phyloP scores from a whole-genome alignment of 345 rosid genomes.

The Hibiscus mutabilis region DNA sequence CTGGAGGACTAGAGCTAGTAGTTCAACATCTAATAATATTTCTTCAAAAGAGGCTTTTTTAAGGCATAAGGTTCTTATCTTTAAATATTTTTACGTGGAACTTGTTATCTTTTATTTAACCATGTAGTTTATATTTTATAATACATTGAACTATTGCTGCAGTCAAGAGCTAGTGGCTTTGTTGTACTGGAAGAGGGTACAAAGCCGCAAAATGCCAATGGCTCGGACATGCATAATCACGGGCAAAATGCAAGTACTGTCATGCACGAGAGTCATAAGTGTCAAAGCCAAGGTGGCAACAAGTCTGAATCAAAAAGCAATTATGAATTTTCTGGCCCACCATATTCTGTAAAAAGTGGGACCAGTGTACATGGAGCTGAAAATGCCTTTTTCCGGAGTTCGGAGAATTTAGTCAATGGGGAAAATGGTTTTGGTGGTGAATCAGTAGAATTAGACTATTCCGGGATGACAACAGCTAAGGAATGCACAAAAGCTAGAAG shows the following conservation, averaged over 20 bases:
- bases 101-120: not conserved
- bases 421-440: constrained; percentile 15
- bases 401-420: constrained; percentile 7
- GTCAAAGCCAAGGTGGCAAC: constrained; percentile 20
- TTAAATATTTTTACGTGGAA: not conserved
- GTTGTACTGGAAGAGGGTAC: constrained; percentile 27
- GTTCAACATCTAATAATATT: constrained; percentile 15
- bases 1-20: constrained; percentile 19
- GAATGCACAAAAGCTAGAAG: constrained; percentile 20
- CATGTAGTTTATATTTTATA: constrained; percentile 7
- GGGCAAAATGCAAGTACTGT: constrained; percentile 26
- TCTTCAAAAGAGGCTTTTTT: constrained; percentile 26
- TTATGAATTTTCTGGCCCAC: constrained; percentile 21
- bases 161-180: constrained; percentile 31
- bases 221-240: constrained; percentile 20
- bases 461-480: constrained; percentile 8
- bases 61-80: constrained; percentile 40
- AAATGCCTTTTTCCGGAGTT: constrained; percentile 5
- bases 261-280: constrained; percentile 26
- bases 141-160: constrained; percentile 16
- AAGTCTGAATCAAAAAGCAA: constrained; percentile 31
- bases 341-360: constrained; percentile 20
- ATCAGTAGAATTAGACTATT: constrained; percentile 11
- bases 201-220: constrained; percentile 29
- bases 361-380: constrained; percentile 17